Percentiles rank a stretch among this genome's conserved stretches.
Conservation (phyloP, 768 basidiomycete species). For the Pleurotus sapidus region DNA sequence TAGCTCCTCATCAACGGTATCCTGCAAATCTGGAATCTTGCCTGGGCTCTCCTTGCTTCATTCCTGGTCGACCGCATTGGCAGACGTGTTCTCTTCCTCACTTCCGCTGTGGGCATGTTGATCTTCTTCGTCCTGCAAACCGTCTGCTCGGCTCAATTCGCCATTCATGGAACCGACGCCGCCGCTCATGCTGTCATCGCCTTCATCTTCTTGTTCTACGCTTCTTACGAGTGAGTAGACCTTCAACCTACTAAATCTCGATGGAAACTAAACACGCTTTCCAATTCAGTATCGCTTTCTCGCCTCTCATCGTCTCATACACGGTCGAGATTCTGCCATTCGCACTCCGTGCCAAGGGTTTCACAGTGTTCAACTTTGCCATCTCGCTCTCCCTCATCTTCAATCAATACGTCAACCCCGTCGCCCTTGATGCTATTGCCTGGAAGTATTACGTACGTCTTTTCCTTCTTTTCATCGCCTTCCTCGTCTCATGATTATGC, state of each 20-base stretch:
- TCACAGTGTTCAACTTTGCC: constrained; percentile 60
- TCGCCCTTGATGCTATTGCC: constrained; percentile 32
- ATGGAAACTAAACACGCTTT: not conserved
- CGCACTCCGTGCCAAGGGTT: constrained; percentile 69
- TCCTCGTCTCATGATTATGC: constrained; percentile 12
- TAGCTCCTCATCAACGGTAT: constrained; percentile 42
- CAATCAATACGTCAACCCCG: constrained; percentile 64
- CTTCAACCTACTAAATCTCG: not conserved
- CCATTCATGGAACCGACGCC: constrained; percentile 15
- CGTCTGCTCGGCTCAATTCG: constrained; percentile 32
- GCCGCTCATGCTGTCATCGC: constrained; percentile 53
- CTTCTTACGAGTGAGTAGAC: constrained; percentile 47
- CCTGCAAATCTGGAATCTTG: constrained; percentile 53
- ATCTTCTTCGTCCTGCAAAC: constrained; percentile 47
- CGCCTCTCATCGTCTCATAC: constrained; percentile 63
- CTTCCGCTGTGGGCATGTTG: constrained; percentile 39
- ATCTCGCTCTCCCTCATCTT: constrained; percentile 66
- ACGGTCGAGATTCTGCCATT: constrained; percentile 69
- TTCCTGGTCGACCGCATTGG: constrained; percentile 47
- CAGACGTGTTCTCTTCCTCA: constrained; percentile 47
- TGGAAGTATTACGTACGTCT: constrained; percentile 54
- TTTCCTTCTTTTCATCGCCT: not conserved
- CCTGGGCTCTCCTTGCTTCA: constrained; percentile 45
- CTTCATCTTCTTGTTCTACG: constrained; percentile 60
- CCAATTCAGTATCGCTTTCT: constrained; percentile 46